These are phyloP conservation scores for Vitis rupestris DNA, from an alignment of 164 flowering plant species.

Conservation along the genomic window DNA sequence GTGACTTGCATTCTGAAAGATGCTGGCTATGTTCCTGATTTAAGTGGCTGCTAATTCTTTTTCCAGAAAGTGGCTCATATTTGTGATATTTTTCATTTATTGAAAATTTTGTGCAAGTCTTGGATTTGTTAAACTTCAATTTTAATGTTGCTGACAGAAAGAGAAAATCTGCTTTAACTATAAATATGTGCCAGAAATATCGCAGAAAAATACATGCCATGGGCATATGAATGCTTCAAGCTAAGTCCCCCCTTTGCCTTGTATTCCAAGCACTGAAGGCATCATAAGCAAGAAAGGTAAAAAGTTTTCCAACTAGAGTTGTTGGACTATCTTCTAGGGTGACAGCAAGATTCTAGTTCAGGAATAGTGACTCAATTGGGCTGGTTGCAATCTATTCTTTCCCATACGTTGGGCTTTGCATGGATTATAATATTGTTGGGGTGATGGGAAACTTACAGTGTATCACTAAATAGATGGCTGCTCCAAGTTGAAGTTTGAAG, in stretches of 20 bases:
- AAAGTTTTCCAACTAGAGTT: background rate
- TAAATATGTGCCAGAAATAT: too few relatives aligned
- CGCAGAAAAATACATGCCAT: too few relatives aligned
- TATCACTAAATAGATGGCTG: background rate
- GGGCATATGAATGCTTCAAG: too few relatives aligned
- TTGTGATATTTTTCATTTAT: background rate
- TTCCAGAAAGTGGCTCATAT: background rate
- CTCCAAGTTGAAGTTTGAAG: background rate
- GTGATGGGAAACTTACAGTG: background rate
- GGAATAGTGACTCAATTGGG: background rate
- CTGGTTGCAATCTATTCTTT: background rate
- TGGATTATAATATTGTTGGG: background rate
- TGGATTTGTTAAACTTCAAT: too few relatives aligned
- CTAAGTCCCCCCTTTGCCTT: too few relatives aligned
- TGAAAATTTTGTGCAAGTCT: too few relatives aligned
- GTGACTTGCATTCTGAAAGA: slow-evolving; percentile 43
- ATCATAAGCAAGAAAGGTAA: too few relatives aligned
- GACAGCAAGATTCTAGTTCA: too few relatives aligned
- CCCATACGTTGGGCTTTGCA: background rate
- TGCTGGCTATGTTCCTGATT: slow-evolving; percentile 49
- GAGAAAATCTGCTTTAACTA: too few relatives aligned
- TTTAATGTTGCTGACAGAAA: too few relatives aligned
- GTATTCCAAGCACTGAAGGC: too few relatives aligned
- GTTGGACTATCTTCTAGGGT: too few relatives aligned
- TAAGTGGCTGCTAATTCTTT: slow-evolving; percentile 12